Evolutionary conservation across 306 rosid species (phyloP).

Genomic region (Cyamopsis tetragonoloba): DNA sequence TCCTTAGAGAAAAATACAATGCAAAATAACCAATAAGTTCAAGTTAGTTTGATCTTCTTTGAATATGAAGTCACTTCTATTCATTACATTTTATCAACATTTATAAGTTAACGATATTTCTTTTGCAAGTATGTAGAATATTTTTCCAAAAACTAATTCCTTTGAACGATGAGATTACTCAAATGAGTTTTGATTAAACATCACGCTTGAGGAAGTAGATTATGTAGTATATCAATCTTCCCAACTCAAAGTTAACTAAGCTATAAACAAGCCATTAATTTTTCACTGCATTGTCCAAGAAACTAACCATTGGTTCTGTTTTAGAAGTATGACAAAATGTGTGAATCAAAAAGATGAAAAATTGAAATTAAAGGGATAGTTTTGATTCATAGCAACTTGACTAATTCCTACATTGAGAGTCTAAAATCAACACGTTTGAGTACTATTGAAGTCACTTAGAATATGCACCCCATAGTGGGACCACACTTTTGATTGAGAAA

Average conservation of each 20-base stretch:
- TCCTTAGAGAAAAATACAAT: slow-evolving; percentile 18
- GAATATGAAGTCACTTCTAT: not conserved
- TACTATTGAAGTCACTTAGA: slow-evolving; percentile 22
- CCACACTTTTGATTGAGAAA: slow-evolving; percentile 29
- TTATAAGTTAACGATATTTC: not conserved
- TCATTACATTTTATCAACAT: too few relatives aligned
- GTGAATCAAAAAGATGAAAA: not conserved
- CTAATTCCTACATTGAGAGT: slow-evolving; percentile 28
- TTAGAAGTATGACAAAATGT: not conserved
- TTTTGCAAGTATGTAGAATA: too few relatives aligned
- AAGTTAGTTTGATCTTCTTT: slow-evolving; percentile 19
- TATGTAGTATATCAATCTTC: not conserved
- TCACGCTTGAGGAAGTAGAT: not conserved
- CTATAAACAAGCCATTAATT: not conserved
- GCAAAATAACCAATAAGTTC: slow-evolving; percentile 2
- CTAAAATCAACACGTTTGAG: slow-evolving; percentile 36
- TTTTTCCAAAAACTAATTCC: too few relatives aligned
- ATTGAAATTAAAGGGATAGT: slow-evolving; percentile 7
- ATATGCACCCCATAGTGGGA: slow-evolving; percentile 19
- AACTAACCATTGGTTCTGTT: not conserved
- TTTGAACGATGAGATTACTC: too few relatives aligned
- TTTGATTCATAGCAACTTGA: slow-evolving; percentile 22
- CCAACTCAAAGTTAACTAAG: not conserved
- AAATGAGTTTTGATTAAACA: slow-evolving; percentile 21
- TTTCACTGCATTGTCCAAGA: not conserved